Evolutionary conservation across 305 asterid species (phyloP).

Genomic region (Solanum hybrid): DNA sequence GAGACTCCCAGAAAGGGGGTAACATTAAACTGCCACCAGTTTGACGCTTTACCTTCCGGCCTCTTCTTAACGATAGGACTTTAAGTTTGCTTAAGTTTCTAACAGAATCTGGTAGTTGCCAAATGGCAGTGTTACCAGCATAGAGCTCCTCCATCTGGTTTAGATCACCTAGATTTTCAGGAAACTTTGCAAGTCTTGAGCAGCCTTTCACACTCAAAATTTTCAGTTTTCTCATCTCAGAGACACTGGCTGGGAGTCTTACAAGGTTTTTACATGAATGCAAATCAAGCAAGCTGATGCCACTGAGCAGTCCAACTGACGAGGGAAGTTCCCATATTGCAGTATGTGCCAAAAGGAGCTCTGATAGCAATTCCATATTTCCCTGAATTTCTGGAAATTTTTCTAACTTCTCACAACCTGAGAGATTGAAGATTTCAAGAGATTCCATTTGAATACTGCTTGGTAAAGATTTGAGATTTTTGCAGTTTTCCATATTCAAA

Average conservation of each 20-base stretch:
- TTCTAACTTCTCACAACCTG: neutral
- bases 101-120: neutral
- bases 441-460: neutral
- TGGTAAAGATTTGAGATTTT: neutral
- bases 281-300: neutral
- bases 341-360: neutral
- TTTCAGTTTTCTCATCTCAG: neutral
- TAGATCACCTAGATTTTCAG: neutral
- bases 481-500: neutral
- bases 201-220: neutral
- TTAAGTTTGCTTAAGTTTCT: neutral
- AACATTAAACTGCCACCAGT: fast-evolving
- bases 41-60: neutral
- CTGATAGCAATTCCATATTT: neutral
- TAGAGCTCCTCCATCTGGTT: neutral
- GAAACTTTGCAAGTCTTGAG: neutral
- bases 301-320: neutral
- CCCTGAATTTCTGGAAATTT: neutral
- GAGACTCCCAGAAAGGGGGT: fast-evolving
- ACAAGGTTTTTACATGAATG: neutral
- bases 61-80: neutral
- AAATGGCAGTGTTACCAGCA: neutral
- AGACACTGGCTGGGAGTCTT: neutral
- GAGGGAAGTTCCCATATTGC: neutral
- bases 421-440: neutral